Conservation (phyloP, 495 filamentous ascomycete genomes). For the Eremomyces bilateralis region DNA sequence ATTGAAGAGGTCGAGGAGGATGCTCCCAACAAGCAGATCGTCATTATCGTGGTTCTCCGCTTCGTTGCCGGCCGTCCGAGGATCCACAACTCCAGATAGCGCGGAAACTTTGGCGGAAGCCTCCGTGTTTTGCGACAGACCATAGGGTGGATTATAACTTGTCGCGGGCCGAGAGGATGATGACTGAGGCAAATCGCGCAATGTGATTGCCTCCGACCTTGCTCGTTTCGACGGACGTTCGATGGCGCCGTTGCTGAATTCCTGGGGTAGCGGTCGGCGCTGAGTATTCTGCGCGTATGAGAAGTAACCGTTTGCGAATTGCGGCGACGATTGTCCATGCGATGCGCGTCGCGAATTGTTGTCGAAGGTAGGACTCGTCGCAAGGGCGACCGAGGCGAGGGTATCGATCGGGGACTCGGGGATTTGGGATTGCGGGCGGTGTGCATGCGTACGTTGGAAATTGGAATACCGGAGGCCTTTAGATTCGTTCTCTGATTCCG, state of each 20-base stretch:
- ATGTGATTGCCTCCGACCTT: slow-evolving; percentile 33
- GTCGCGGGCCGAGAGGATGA: slow-evolving; percentile 23
- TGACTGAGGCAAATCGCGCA: slow-evolving; percentile 22
- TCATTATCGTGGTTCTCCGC: too few species aligned
- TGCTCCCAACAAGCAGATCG: too few species aligned
- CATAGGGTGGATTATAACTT: slow-evolving; percentile 17
- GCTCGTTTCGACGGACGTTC: slow-evolving; percentile 39
- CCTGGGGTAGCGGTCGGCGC: neutral
- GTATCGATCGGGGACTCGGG: slow-evolving; percentile 16
- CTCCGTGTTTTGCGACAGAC: slow-evolving; percentile 12
- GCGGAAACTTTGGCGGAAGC: neutral
- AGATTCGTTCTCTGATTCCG: too few species aligned
- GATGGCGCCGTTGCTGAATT: slow-evolving; percentile 3
- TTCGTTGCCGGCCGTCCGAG: too few species aligned
- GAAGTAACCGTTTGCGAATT: neutral
- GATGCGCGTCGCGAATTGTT: neutral
- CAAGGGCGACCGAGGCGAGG: slow-evolving; percentile 15
- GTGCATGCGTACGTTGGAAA: too few species aligned
- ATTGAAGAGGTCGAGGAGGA: too few species aligned
- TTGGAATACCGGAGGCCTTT: too few species aligned
- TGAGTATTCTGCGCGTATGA: too few species aligned
- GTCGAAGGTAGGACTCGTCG: slow-evolving; percentile 11
- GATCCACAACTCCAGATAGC: too few species aligned
- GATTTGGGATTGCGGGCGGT: slow-evolving; percentile 7
- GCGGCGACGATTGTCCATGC: neutral